Percentiles rank a stretch among this genome's conserved stretches.
Conservation (phyloP, 768 basidiomycete genomes). For the Auricularia auricula-judae region DNA sequence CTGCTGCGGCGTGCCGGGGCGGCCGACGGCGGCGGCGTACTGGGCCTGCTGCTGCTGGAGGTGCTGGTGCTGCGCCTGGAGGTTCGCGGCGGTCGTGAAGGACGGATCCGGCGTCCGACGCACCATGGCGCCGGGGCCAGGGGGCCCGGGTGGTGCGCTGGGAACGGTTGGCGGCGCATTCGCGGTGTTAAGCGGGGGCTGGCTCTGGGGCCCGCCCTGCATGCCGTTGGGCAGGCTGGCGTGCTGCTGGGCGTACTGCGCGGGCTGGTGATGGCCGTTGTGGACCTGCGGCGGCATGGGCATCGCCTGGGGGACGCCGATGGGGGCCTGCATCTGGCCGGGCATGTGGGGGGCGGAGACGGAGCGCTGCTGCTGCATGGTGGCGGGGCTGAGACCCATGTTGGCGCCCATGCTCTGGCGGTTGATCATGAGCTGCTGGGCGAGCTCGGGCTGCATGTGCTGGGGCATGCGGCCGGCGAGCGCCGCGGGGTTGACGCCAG, state of each 20-base stretch:
- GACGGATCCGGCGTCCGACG: neutral
- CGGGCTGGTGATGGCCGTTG: too few relatives aligned
- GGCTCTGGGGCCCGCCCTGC: neutral
- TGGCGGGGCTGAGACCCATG: neutral
- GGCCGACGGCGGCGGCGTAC: neutral
- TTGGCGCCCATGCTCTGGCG: neutral
- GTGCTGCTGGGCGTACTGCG: too few relatives aligned
- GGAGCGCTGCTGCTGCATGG: slow-evolving; percentile 17
- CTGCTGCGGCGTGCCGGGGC: too few relatives aligned
- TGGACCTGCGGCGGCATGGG: too few relatives aligned
- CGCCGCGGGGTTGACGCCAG: neutral
- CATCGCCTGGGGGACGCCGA: too few relatives aligned
- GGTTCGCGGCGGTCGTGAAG: neutral
- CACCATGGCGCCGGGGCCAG: neutral
- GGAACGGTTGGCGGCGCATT: neutral
- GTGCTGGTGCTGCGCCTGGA: neutral
- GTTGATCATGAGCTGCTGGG: neutral
- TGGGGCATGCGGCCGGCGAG: neutral
- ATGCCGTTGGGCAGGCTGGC: too few relatives aligned
- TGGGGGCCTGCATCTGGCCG: too few relatives aligned
- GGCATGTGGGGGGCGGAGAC: neutral
- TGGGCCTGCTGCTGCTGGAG: neutral
- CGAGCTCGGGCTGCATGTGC: neutral
- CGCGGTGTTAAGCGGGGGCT: neutral
- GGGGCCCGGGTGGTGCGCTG: neutral